Evolutionary conservation across 1,139 yeast species (phyloP).

Genomic region (Magnusiomyces suaveolens): DNA sequence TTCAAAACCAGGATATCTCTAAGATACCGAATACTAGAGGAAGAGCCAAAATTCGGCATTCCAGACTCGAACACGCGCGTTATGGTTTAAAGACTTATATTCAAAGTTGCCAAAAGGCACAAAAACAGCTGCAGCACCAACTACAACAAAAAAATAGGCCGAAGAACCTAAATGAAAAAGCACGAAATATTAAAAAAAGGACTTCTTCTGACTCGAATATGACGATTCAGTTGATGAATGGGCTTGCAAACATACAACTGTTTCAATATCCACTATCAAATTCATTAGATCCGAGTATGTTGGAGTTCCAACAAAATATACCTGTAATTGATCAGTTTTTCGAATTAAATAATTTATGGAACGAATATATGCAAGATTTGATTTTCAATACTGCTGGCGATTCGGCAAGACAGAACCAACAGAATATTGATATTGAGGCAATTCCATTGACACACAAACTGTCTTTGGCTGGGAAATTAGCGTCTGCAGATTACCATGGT

Average conservation of each 20-base stretch:
- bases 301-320: conserved; percentile 2
- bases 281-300: background rate
- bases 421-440: background rate
- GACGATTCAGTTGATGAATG: background rate
- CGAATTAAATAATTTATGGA: conserved; percentile 53
- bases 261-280: background rate
- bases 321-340: conserved; percentile 34
- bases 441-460: conserved; percentile 12
- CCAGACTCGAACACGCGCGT: conserved; percentile 31
- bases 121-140: conserved; percentile 24
- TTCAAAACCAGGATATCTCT: no score
- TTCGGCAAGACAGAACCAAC: conserved; percentile 13
- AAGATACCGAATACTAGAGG: background rate
- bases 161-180: background rate
- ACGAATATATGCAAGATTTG: conserved; percentile 47
- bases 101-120: conserved; percentile 33
- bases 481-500: conserved; percentile 82
- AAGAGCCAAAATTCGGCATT: conserved; percentile 9
- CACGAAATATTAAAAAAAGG: background rate
- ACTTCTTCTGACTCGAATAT: background rate
- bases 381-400: conserved; percentile 24
- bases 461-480: conserved; percentile 37
- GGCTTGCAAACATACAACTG: background rate
- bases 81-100: conserved; percentile 41
- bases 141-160: background rate